phyloP scores from a whole-genome alignment of 441 rosid genomes.

The Capsella rubella region DNA sequence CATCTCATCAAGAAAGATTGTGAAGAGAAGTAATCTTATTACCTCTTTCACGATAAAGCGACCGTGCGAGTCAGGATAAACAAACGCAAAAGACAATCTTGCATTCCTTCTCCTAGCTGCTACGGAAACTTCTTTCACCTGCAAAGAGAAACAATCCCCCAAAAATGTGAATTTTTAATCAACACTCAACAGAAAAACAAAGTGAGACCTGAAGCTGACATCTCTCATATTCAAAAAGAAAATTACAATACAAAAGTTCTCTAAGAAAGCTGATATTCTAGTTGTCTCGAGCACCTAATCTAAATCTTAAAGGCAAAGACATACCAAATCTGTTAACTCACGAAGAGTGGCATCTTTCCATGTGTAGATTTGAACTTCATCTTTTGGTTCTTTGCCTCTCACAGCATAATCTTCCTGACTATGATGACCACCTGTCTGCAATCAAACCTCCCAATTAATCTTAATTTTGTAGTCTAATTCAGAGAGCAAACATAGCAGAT shows the following conservation, averaged over 20 bases:
- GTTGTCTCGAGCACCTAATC: background rate
- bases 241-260: background rate
- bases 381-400: conserved; percentile 98
- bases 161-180: background rate
- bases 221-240: background rate
- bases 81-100: conserved; percentile 90
- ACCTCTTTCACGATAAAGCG: conserved; percentile 86
- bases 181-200: background rate
- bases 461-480: background rate
- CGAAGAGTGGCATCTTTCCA: conserved; percentile 98
- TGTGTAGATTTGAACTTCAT: conserved; percentile 98
- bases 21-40: conserved; percentile 33
- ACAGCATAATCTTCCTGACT: conserved; percentile 87
- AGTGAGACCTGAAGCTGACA: background rate
- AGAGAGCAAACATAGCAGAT: background rate
- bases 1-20: conserved; percentile 22
- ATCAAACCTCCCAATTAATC: conserved; percentile 2
- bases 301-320: conserved; percentile 14
- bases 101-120: conserved; percentile 94
- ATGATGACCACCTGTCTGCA: conserved; percentile 89
- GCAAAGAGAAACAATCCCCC: conserved; percentile 2
- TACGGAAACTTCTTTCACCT: conserved; percentile 94
- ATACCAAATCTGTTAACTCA: conserved; percentile 89
- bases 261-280: background rate
- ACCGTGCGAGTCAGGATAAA: conserved; percentile 86